Conservation (phyloP, 139 green algal genomes). For the Coelastrella sp. region DNA sequence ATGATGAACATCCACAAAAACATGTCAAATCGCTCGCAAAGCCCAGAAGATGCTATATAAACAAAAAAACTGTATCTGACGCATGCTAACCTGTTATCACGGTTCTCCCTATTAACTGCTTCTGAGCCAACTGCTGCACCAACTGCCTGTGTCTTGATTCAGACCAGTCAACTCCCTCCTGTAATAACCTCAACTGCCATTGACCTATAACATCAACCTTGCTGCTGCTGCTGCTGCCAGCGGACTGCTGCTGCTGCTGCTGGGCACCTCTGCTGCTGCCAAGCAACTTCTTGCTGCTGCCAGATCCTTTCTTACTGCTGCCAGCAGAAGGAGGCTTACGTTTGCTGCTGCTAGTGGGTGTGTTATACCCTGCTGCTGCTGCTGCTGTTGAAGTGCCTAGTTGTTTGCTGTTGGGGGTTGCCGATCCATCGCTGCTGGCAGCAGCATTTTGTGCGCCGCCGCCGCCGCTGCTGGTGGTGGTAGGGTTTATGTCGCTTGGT, state of each 20-base stretch:
- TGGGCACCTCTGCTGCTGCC: not conserved
- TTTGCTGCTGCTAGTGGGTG: not conserved
- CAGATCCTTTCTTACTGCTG: not conserved
- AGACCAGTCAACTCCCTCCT: slow-evolving; percentile 35
- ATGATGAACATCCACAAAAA: too few species aligned
- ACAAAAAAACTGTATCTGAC: not conserved
- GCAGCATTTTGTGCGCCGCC: not conserved
- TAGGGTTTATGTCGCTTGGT: not conserved
- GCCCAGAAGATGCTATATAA: not conserved
- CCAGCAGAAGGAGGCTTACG: not conserved
- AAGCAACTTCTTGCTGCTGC: not conserved
- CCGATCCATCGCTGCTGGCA: not conserved
- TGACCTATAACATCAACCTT: not conserved
- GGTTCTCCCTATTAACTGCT: slow-evolving; percentile 52
- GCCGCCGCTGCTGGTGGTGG: not conserved
- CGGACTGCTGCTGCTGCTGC: slow-evolving; percentile 26
- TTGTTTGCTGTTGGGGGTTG: not conserved
- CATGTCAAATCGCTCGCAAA: too few species aligned
- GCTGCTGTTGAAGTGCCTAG: too few species aligned
- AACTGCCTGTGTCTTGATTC: slow-evolving; percentile 11
- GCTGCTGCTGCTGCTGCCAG: slow-evolving; percentile 5
- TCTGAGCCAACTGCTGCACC: slow-evolving; percentile 48
- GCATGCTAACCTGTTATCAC: slow-evolving; percentile 63
- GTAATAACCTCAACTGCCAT: slow-evolving; percentile 41
- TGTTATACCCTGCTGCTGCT: not conserved